Evolutionary conservation across 768 basidiomycete species (phyloP).

Genomic region (Auricularia sp.): DNA sequence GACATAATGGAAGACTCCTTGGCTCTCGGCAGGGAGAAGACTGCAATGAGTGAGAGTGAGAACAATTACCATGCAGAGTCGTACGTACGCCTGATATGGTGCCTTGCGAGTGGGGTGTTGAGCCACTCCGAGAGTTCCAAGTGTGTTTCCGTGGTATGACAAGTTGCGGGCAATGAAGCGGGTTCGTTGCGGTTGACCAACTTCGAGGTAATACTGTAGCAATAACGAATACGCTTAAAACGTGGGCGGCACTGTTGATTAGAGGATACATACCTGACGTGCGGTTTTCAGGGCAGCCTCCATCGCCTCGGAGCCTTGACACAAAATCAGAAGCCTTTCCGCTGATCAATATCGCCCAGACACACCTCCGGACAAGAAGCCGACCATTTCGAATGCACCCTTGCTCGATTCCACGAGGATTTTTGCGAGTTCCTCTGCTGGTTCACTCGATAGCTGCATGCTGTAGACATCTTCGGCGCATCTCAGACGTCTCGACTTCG

Average conservation of each 20-base stretch:
- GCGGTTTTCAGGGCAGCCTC: conserved; percentile 77
- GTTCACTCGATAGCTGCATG: conserved; percentile 71
- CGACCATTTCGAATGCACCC: conserved; percentile 62
- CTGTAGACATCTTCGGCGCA: conserved; percentile 64
- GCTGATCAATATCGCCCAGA: neutral
- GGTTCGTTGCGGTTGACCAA: conserved; percentile 54
- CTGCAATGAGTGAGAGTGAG: neutral
- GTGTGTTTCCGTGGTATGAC: conserved; percentile 80
- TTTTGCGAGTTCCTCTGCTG: conserved; percentile 72
- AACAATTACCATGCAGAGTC: neutral
- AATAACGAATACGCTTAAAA: neutral
- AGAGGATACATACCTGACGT: conserved; percentile 44
- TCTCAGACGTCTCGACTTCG: neutral
- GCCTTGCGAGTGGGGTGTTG: conserved; percentile 57
- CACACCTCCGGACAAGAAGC: conserved; percentile 69
- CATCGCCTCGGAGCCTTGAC: conserved; percentile 77
- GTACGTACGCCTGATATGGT: conserved; percentile 42
- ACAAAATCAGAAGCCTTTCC: neutral
- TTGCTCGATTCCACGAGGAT: conserved; percentile 53
- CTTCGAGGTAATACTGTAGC: conserved; percentile 58
- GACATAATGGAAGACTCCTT: conserved; percentile 58
- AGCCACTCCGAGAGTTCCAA: conserved; percentile 58
- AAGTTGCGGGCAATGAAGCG: conserved; percentile 73
- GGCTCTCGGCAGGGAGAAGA: conserved; percentile 48
- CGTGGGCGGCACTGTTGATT: neutral